phyloP scores from a whole-genome alignment of 805 yeast genomes.

The Wickerhamiella vanderwaltii region DNA sequence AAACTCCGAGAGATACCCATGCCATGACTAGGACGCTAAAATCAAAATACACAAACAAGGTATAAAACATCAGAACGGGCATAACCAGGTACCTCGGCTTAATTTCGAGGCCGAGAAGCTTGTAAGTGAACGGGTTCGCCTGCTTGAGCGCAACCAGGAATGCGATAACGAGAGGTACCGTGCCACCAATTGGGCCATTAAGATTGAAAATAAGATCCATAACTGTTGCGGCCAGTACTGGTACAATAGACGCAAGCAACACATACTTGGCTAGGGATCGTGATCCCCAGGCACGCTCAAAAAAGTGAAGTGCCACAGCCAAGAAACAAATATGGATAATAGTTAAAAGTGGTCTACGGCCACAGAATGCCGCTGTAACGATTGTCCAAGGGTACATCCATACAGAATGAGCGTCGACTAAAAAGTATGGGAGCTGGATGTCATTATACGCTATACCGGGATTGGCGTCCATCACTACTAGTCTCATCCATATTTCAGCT shows the following conservation, averaged over 20 bases:
- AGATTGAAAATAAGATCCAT: neutral
- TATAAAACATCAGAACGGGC: constrained; percentile 19
- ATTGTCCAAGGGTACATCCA: constrained; percentile 33
- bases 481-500: neutral
- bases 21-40: constrained; percentile 16
- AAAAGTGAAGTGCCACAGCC: constrained; percentile 43
- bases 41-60: neutral
- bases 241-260: constrained; percentile 33
- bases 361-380: constrained; percentile 35
- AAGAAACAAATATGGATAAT: constrained; percentile 29
- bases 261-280: constrained; percentile 32
- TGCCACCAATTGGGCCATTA: constrained; percentile 31
- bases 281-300: constrained; percentile 55
- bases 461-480: neutral
- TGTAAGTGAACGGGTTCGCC: constrained; percentile 44
- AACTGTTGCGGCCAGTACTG: constrained; percentile 27
- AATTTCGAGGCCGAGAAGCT: constrained; percentile 35
- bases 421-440: constrained; percentile 1
- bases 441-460: neutral
- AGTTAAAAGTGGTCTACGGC: constrained; percentile 30
- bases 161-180: constrained; percentile 41
- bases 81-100: constrained; percentile 26
- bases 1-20: constrained; percentile 39
- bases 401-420: neutral
- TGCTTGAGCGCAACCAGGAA: constrained; percentile 52